Evolutionary conservation across 768 basidiomycete species (phyloP).

Genomic region (Amanita pseudoporphyria): DNA sequence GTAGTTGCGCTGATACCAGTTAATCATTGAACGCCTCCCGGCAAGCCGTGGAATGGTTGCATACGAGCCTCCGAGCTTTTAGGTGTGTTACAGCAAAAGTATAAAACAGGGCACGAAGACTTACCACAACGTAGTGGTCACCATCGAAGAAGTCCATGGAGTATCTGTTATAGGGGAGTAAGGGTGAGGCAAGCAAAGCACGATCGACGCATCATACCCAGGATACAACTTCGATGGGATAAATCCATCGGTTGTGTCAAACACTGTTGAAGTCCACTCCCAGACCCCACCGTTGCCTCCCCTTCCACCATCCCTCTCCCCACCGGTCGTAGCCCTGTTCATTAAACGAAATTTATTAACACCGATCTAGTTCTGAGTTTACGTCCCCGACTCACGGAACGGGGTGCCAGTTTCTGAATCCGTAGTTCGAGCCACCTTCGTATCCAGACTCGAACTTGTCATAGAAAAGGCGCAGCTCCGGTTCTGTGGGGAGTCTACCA

Average conservation of each 20-base stretch:
- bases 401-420: constrained; percentile 92
- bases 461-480: constrained; percentile 75
- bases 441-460: constrained; percentile 67
- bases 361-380: not conserved
- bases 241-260: constrained; percentile 70
- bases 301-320: constrained; percentile 35
- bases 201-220: constrained; percentile 37
- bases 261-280: constrained; percentile 91
- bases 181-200: not conserved
- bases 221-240: constrained; percentile 74
- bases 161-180: constrained; percentile 33
- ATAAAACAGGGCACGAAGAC: constrained; percentile 21
- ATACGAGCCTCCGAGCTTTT: constrained; percentile 83
- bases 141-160: constrained; percentile 89
- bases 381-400: constrained; percentile 54
- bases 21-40: constrained; percentile 66
- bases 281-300: constrained; percentile 94
- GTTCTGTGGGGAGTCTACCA: constrained; percentile 88
- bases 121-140: constrained; percentile 77
- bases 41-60: constrained; percentile 78
- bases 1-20: constrained; percentile 92
- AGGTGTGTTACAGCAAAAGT: constrained; percentile 8
- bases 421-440: constrained; percentile 72
- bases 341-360: not conserved
- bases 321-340: constrained; percentile 61